Evolutionary conservation across 768 basidiomycete species (phyloP).

Genomic region (Strobilomyces dryophilus): DNA sequence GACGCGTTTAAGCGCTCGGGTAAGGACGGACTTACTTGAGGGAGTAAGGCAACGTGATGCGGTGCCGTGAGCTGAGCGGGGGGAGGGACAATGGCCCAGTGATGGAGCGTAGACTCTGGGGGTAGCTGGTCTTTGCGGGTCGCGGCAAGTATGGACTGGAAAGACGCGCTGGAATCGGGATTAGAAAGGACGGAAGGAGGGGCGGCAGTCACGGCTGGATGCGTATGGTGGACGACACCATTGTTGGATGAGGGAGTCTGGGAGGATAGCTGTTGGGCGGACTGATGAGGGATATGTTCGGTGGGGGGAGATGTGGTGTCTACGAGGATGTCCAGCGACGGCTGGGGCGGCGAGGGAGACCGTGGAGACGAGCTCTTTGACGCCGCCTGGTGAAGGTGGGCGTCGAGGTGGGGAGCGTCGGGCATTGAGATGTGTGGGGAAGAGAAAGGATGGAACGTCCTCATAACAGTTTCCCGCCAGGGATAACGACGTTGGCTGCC

Average conservation of each 20-base stretch:
- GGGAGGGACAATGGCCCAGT: slow-evolving; percentile 35
- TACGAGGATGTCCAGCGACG: slow-evolving; percentile 38
- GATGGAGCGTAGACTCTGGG: slow-evolving; percentile 30
- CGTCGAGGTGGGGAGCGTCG: slow-evolving; percentile 33
- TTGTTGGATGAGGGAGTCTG: slow-evolving; percentile 22
- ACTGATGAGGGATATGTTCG: slow-evolving; percentile 24
- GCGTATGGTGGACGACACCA: slow-evolving; percentile 27
- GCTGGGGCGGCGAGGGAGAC: slow-evolving; percentile 40
- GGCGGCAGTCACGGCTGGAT: slow-evolving; percentile 27
- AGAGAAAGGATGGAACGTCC: slow-evolving; percentile 42
- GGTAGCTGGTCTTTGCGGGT: slow-evolving; percentile 30
- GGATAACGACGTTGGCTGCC: slow-evolving; percentile 35
- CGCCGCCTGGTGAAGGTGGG: slow-evolving; percentile 27
- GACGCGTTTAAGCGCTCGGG: slow-evolving; percentile 29
- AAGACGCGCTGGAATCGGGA: slow-evolving; percentile 36
- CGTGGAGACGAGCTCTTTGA: slow-evolving; percentile 45
- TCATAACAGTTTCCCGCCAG: slow-evolving; percentile 41
- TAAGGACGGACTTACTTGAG: slow-evolving; percentile 38
- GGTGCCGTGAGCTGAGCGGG: slow-evolving; percentile 29
- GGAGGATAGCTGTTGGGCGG: slow-evolving; percentile 28
- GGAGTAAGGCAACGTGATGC: slow-evolving; percentile 28
- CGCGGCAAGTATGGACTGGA: slow-evolving; percentile 36
- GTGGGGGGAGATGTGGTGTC: slow-evolving; percentile 25
- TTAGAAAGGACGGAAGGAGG: slow-evolving; percentile 34
- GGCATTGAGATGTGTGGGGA: slow-evolving; percentile 41